These are phyloP conservation scores for Asterophora parasitica DNA, from an alignment of 768 basidiomycete species.

Conservation along the genomic window DNA sequence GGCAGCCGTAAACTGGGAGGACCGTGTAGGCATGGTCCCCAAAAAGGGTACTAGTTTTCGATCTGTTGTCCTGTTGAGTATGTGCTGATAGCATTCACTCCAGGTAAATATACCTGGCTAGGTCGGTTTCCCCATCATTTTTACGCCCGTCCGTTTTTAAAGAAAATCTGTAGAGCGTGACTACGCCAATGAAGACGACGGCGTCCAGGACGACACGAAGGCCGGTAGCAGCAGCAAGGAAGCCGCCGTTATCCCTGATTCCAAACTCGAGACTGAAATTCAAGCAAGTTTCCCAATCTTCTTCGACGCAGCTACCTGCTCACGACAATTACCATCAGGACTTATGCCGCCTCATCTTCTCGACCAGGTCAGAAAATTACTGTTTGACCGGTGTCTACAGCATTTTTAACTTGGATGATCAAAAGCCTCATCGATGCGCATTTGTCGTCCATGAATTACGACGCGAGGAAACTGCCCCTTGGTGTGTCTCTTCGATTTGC, in stretches of 20 bases:
- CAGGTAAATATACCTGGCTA: conserved; percentile 61
- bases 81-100: neutral
- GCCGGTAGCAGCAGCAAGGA: conserved; percentile 26
- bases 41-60: conserved; percentile 35
- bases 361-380: conserved; percentile 30
- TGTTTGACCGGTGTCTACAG: neutral
- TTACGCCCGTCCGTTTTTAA: neutral
- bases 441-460: conserved; percentile 61
- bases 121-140: conserved; percentile 28
- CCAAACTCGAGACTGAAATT: conserved; percentile 37
- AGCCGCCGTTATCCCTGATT: conserved; percentile 40
- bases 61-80: neutral
- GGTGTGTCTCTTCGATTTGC: conserved; percentile 27
- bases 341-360: conserved; percentile 50
- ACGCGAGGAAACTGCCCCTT: conserved; percentile 59
- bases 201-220: conserved; percentile 28
- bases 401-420: conserved; percentile 1
- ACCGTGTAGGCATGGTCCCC: conserved; percentile 44
- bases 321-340: conserved; percentile 21
- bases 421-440: conserved; percentile 47
- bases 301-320: neutral
- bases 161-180: conserved; percentile 37
- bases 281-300: conserved; percentile 27
- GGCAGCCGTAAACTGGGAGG: conserved; percentile 45
- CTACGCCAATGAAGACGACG: conserved; percentile 46